phyloP scores from a whole-genome alignment of 345 rosid genomes.

The Populus nigra region DNA sequence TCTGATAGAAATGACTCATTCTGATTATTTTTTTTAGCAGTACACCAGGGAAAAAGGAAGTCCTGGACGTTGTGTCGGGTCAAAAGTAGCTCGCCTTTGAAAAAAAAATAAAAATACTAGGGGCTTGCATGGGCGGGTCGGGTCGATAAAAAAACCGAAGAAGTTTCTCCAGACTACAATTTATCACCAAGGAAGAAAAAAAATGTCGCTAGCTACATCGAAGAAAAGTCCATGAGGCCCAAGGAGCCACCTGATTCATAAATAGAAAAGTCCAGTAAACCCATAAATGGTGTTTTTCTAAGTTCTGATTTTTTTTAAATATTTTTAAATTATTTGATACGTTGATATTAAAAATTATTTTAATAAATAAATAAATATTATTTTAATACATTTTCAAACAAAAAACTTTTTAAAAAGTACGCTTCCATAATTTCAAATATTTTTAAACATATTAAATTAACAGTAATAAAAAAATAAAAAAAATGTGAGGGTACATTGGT shows the following conservation, averaged over 20 bases:
- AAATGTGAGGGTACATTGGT: no score
- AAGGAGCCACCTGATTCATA: neutral
- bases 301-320: no score
- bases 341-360: accelerated
- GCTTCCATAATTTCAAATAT: no score
- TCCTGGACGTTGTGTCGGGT: neutral
- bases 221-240: neutral
- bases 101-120: neutral
- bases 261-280: neutral
- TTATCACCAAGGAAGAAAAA: neutral
- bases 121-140: no score
- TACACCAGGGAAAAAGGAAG: neutral
- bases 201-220: neutral
- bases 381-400: no score
- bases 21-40: no score
- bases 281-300: no score
- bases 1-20: neutral
- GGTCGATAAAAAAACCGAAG: neutral
- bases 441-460: no score
- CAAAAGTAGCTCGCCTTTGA: neutral
- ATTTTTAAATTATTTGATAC: no score
- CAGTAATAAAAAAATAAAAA: no score
- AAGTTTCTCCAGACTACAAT: neutral
- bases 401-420: no score
- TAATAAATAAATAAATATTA: no score